A percentile compares a stretch with the other conserved stretches of the same genome.
Conservation (phyloP, 371 early-diverging fungal species). For the Parasitella parasitica region DNA sequence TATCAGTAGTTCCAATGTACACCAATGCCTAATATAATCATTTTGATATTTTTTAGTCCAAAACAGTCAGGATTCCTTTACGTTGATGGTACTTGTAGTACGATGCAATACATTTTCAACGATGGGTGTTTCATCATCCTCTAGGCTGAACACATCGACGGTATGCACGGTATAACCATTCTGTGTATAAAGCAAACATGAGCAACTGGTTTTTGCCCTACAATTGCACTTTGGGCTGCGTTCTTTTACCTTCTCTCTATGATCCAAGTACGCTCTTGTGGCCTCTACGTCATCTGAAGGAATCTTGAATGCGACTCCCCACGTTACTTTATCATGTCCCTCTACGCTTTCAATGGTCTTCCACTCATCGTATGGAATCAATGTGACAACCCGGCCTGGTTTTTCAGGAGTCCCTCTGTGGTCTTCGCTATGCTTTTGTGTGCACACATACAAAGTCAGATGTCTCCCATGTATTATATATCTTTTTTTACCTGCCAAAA, state of each 20-base stretch:
- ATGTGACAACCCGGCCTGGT: conserved; percentile 91
- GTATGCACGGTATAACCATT: conserved; percentile 78
- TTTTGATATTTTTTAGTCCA: too few relatives aligned
- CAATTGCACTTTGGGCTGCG: too few relatives aligned
- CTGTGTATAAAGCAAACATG: conserved; percentile 12
- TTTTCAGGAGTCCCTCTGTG: conserved; percentile 85
- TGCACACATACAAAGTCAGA: background rate
- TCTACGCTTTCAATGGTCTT: conserved; percentile 47
- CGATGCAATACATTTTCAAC: conserved; percentile 52
- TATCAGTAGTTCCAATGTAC: conserved; percentile 81
- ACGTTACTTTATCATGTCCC: conserved; percentile 65
- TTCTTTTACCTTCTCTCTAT: conserved; percentile 90
- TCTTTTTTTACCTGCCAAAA: conserved; percentile 78
- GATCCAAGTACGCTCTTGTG: conserved; percentile 77
- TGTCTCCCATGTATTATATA: background rate
- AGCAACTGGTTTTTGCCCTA: too few relatives aligned
- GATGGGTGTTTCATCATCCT: conserved; percentile 40
- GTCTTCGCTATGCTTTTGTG: conserved; percentile 71
- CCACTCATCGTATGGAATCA: conserved; percentile 75
- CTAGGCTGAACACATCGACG: conserved; percentile 64
- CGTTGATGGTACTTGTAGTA: too few relatives aligned
- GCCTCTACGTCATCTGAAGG: conserved; percentile 58
- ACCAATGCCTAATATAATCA: conserved; percentile 78
- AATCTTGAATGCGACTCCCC: conserved; percentile 90
- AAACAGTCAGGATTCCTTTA: too few relatives aligned